Evolutionary conservation across 1,284 basidiomycete species (phyloP).

Genomic region (Coriolopsis trogii): DNA sequence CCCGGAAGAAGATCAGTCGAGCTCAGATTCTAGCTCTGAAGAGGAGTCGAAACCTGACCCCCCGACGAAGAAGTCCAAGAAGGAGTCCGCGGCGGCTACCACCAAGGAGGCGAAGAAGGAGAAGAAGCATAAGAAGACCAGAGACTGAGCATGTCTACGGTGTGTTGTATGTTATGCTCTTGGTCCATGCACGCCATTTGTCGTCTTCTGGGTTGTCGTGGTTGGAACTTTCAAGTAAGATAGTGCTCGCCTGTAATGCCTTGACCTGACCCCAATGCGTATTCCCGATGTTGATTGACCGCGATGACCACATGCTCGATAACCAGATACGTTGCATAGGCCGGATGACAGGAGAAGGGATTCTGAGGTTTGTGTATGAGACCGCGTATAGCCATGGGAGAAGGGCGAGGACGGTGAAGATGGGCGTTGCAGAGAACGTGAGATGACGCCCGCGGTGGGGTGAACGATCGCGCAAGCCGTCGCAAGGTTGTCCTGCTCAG

Average conservation of each 20-base stretch:
- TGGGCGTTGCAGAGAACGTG: constrained; percentile 14
- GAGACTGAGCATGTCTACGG: constrained; percentile 24
- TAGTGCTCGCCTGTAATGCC: constrained; percentile 21
- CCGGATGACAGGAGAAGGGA: no score
- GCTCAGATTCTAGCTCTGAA: constrained; percentile 2
- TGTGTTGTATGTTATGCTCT: neutral
- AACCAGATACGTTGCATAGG: no score
- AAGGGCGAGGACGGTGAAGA: constrained; percentile 1
- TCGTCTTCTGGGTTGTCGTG: neutral
- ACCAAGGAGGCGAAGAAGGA: constrained; percentile 25
- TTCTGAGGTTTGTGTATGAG: no score
- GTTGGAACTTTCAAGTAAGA: constrained; percentile 16
- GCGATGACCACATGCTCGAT: no score
- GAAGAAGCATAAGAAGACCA: constrained; percentile 35
- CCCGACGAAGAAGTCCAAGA: constrained; percentile 26
- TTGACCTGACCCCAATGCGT: no score
- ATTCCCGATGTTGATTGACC: no score
- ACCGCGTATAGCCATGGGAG: no score
- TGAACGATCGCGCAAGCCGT: neutral
- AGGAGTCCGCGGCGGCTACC: constrained; percentile 17
- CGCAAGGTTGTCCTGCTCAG: neutral
- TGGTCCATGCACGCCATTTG: constrained; percentile 9
- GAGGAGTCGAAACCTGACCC: constrained; percentile 32
- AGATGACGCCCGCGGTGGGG: constrained; percentile 7
- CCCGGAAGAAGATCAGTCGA: neutral